phyloP scores from a whole-genome alignment of 305 asterid genomes.

The Solanum hybrid region DNA sequence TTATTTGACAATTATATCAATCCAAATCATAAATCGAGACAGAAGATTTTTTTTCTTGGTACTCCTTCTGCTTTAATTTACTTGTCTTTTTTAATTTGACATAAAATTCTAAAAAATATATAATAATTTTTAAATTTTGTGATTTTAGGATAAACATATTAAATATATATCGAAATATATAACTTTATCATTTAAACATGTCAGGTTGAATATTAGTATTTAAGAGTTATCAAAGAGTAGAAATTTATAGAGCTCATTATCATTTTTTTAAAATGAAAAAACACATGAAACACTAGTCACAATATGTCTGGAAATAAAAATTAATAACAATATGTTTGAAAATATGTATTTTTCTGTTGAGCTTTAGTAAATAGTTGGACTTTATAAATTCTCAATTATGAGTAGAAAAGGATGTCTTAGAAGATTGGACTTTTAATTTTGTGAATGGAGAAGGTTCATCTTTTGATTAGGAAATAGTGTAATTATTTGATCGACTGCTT shows the following conservation, averaged over 20 bases:
- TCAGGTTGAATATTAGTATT: background rate
- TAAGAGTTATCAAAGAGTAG: background rate
- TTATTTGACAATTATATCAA: background rate
- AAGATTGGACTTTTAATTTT: background rate
- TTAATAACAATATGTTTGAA: background rate
- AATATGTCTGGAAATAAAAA: background rate
- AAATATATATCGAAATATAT: too few relatives aligned
- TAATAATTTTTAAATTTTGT: too few relatives aligned
- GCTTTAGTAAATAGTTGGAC: background rate
- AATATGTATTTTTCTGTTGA: background rate
- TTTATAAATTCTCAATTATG: background rate
- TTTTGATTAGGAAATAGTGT: background rate
- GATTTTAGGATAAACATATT: background rate
- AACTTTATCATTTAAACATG: background rate
- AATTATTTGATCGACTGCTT: background rate
- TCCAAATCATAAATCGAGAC: background rate
- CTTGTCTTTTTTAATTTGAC: background rate
- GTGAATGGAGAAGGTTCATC: background rate
- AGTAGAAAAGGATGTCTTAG: background rate
- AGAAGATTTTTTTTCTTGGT: background rate
- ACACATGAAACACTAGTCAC: background rate
- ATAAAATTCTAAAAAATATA: too few relatives aligned
- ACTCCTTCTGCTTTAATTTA: background rate
- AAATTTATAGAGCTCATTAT: background rate
- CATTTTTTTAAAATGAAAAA: background rate